Evolutionary conservation across 768 basidiomycete species (phyloP).

Genomic region (Mycena olivaceomarginata): DNA sequence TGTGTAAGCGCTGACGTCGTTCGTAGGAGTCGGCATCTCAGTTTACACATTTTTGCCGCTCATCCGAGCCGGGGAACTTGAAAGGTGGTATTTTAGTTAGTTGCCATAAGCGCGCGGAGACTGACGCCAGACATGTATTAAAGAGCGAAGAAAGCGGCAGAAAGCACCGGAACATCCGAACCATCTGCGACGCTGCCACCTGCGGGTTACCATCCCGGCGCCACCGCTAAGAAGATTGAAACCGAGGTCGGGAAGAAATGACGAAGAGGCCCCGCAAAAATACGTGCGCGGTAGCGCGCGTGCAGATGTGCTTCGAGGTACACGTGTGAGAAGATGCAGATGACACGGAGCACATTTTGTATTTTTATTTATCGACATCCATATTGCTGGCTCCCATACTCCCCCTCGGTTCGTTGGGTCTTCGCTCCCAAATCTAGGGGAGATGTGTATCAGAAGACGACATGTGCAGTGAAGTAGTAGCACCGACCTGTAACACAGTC

Average conservation of each 20-base stretch:
- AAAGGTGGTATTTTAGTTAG: slow-evolving; percentile 19
- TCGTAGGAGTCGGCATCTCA: slow-evolving; percentile 34
- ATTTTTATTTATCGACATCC: slow-evolving; percentile 56
- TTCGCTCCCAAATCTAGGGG: slow-evolving; percentile 79
- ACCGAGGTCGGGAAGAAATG: slow-evolving; percentile 21
- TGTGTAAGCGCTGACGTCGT: background rate
- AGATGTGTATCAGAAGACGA: slow-evolving; percentile 28
- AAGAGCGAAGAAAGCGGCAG: slow-evolving; percentile 16
- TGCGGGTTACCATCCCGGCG: background rate
- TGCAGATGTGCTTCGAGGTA: slow-evolving; percentile 14
- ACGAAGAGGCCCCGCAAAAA: slow-evolving; percentile 13
- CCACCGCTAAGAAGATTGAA: background rate
- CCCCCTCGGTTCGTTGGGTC: slow-evolving; percentile 55
- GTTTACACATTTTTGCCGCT: slow-evolving; percentile 41
- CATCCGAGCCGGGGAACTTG: slow-evolving; percentile 34
- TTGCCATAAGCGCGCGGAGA: slow-evolving; percentile 14
- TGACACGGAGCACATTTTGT: slow-evolving; percentile 24
- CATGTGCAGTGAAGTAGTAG: slow-evolving; percentile 30
- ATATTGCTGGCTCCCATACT: slow-evolving; percentile 50
- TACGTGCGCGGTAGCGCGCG: slow-evolving; percentile 7
- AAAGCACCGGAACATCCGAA: background rate
- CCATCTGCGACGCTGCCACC: background rate
- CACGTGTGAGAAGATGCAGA: slow-evolving; percentile 31
- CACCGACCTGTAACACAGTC: slow-evolving; percentile 91
- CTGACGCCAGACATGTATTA: slow-evolving; percentile 3